Conservation (phyloP, 1,139 yeast genomes). For the Pichia sp. region DNA sequence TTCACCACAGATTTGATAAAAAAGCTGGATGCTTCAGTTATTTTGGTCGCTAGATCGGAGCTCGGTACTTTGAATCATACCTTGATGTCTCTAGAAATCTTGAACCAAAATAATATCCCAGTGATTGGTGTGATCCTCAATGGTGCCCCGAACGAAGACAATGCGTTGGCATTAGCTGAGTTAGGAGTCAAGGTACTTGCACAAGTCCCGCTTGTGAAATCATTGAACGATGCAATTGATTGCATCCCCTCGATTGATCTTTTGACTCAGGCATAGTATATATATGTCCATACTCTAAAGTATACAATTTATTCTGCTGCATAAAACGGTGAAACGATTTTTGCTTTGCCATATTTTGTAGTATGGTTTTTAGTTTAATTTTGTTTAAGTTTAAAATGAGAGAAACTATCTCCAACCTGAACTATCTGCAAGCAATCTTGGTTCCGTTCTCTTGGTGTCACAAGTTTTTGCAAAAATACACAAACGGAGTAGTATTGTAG, state of each 20-base stretch:
- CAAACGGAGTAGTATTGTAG: too few species aligned
- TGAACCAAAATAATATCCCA: conserved; percentile 21
- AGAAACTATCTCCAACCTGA: too few species aligned
- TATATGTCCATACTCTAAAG: too few species aligned
- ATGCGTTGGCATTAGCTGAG: conserved; percentile 22
- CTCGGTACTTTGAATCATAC: conserved; percentile 35
- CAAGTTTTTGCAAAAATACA: too few species aligned
- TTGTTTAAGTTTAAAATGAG: too few species aligned
- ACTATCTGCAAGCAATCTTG: too few species aligned
- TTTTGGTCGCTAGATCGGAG: conserved; percentile 32
- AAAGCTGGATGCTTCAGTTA: conserved; percentile 24
- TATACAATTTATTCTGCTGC: too few species aligned
- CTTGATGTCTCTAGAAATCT: conserved; percentile 29
- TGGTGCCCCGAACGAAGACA: conserved; percentile 28
- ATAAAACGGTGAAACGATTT: too few species aligned
- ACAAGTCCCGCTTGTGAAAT: conserved; percentile 11
- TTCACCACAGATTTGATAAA: conserved; percentile 30
- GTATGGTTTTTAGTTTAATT: too few species aligned
- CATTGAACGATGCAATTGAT: conserved; percentile 7
- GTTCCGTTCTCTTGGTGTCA: too few species aligned
- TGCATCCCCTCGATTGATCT: conserved; percentile 4
- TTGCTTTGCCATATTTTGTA: too few species aligned
- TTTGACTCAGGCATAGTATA: too few species aligned
- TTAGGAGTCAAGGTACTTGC: conserved; percentile 15
- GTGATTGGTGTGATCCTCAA: conserved; percentile 30